Evolutionary conservation across 2,329 filamentous ascomycete species (phyloP).

Genomic region (Beauveria scarabaeidicola): DNA sequence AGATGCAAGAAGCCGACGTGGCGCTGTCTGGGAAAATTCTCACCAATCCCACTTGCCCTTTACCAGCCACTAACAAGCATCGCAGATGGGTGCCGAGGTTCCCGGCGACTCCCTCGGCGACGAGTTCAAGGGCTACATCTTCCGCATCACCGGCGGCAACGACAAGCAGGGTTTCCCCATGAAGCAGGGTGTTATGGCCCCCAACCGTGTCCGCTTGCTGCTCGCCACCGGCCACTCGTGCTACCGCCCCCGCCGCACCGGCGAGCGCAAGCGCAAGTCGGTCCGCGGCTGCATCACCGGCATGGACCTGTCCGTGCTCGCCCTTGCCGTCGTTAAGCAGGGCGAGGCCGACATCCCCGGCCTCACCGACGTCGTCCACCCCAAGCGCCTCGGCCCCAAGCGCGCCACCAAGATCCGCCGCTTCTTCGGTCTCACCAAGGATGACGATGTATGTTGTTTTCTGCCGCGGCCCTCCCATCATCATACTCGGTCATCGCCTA

Average conservation of each 20-base stretch:
- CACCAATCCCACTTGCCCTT: not conserved
- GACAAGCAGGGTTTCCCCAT: constrained; percentile 99
- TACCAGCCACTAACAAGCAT: constrained; percentile 25
- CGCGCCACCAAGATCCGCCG: constrained; percentile 99
- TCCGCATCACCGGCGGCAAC: constrained; percentile 99
- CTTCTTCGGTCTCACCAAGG: constrained; percentile 99
- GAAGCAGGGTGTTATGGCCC: constrained; percentile 99
- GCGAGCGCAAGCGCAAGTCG: constrained; percentile 99
- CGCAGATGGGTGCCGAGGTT: constrained; percentile 81
- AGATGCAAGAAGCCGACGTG: not conserved
- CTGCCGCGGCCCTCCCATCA: constrained; percentile 36
- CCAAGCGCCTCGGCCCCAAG: constrained; percentile 99
- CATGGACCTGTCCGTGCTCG: constrained; percentile 89
- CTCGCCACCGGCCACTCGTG: constrained; percentile 95
- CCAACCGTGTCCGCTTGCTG: constrained; percentile 95
- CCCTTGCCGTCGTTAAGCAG: constrained; percentile 95
- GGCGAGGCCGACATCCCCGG: constrained; percentile 90
- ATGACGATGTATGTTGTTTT: constrained; percentile 89
- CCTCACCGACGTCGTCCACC: constrained; percentile 94
- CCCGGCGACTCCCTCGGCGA: constrained; percentile 90
- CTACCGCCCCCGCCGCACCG: constrained; percentile 95
- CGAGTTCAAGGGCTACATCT: constrained; percentile 99
- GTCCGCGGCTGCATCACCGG: constrained; percentile 98
- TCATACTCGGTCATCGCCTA: constrained; percentile 60
- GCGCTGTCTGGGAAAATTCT: not conserved